Percentiles rank a stretch among this genome's conserved stretches.
phyloP scores from a whole-genome alignment of 139 green algal species.

The Chlamydomonas schloesseri region DNA sequence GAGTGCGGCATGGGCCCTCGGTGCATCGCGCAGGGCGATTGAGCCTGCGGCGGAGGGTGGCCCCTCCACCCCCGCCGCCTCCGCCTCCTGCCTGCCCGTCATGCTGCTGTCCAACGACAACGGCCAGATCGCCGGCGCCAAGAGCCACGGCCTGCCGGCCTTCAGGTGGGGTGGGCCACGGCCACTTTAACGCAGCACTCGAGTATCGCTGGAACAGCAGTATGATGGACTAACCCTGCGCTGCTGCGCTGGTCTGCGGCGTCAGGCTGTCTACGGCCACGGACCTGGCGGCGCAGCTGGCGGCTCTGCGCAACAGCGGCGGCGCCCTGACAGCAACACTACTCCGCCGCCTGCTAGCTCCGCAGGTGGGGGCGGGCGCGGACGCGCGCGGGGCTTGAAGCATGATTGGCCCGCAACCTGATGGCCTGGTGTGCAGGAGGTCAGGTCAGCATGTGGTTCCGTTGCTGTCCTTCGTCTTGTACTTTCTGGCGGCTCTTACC shows the following conservation, averaged over 20 bases:
- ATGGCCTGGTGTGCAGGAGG: not conserved
- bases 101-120: constrained; percentile 85
- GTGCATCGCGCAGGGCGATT: too few relatives aligned
- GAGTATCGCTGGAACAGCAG: not conserved
- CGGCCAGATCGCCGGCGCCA: constrained; percentile 74
- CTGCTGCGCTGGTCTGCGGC: not conserved
- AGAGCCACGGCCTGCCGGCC: constrained; percentile 77
- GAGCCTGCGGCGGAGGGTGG: too few relatives aligned
- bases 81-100: constrained; percentile 66
- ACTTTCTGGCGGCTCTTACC: too few relatives aligned
- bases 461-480: too few relatives aligned
- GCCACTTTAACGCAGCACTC: too few relatives aligned
- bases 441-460: not conserved
- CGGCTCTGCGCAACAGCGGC: not conserved
- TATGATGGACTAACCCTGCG: not conserved
- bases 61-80: not conserved
- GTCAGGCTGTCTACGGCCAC: constrained; percentile 11
- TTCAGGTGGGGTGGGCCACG: constrained; percentile 41
- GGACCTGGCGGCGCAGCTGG: not conserved
- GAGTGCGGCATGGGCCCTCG: too few relatives aligned
- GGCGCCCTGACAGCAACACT: constrained; percentile 13
- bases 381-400: not conserved
- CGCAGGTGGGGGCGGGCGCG: constrained; percentile 4
- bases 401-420: not conserved
- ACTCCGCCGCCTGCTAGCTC: constrained; percentile 33